phyloP scores from a whole-genome alignment of 495 filamentous ascomycete genomes.

The Pyrenopolyporus hunteri region DNA sequence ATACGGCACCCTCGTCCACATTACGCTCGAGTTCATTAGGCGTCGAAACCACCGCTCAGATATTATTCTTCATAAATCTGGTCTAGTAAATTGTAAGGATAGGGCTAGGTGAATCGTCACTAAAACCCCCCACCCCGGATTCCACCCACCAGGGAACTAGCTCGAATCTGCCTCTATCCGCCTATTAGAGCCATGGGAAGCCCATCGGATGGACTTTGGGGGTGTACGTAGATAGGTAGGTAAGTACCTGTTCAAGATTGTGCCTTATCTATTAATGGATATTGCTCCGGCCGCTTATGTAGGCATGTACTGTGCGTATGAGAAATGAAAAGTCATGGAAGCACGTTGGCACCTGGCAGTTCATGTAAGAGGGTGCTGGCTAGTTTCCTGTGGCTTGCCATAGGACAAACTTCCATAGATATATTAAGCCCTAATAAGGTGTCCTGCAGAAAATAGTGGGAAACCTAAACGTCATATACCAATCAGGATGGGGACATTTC shows the following conservation, averaged over 20 bases:
- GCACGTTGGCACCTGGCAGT: too few relatives aligned
- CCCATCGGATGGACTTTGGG: not conserved
- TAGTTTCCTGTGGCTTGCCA: not conserved
- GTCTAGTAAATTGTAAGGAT: not conserved
- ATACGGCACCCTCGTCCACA: not conserved
- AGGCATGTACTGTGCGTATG: too few relatives aligned
- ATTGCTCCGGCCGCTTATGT: too few relatives aligned
- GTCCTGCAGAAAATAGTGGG: not conserved
- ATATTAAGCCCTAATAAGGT: not conserved
- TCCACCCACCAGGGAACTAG: not conserved
- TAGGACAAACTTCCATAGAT: constrained; percentile 2
- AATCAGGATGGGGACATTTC: constrained; percentile 1
- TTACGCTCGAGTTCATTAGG: not conserved
- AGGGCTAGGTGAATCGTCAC: not conserved
- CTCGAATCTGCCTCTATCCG: not conserved
- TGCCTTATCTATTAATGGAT: too few relatives aligned
- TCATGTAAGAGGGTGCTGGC: too few relatives aligned
- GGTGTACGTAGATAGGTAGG: not conserved
- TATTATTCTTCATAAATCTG: not conserved
- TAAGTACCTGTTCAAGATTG: too few relatives aligned
- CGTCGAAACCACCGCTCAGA: not conserved
- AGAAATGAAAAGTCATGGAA: too few relatives aligned
- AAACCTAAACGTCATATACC: constrained; percentile 6
- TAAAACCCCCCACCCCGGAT: not conserved
- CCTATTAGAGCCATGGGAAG: not conserved